Evolutionary conservation across 2,329 filamentous ascomycete species (phyloP).

Genomic region (Aplosporella prunicola): DNA sequence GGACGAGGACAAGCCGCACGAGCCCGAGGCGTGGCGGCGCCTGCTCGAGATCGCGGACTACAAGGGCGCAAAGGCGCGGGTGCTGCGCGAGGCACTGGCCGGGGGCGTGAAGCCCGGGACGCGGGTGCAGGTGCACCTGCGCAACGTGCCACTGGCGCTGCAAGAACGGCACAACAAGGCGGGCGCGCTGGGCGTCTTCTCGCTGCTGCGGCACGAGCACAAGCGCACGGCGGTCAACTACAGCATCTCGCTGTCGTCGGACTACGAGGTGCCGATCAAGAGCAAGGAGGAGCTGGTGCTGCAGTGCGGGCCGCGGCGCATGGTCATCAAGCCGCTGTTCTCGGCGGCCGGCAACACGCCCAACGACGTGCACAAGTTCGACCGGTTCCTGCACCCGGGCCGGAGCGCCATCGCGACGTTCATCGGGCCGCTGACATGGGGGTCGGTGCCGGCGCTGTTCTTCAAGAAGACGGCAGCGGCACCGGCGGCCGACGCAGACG

Average conservation of each 20-base stretch:
- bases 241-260: conserved; percentile 75
- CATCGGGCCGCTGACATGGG: conserved; percentile 86
- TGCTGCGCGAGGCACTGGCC: conserved; percentile 72
- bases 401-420: conserved; percentile 83
- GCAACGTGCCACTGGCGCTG: conserved; percentile 46
- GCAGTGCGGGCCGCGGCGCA: conserved; percentile 79
- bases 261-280: conserved; percentile 67
- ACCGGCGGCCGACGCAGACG: conserved; percentile 31
- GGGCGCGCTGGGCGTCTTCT: conserved; percentile 66
- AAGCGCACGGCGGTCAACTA: conserved; percentile 87
- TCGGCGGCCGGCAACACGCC: conserved; percentile 82
- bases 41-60: conserved; percentile 86
- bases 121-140: conserved; percentile 69
- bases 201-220: conserved; percentile 85
- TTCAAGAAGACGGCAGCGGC: conserved; percentile 56
- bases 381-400: conserved; percentile 83
- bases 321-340: conserved; percentile 83
- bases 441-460: conserved; percentile 79
- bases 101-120: conserved; percentile 80
- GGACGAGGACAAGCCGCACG: conserved; percentile 73
- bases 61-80: conserved; percentile 67
- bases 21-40: conserved; percentile 83
- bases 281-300: conserved; percentile 87
- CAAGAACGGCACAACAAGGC: conserved; percentile 45
- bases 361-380: conserved; percentile 96